phyloP scores from a whole-genome alignment of 179 eudicot species.

The Camellia oleifera region DNA sequence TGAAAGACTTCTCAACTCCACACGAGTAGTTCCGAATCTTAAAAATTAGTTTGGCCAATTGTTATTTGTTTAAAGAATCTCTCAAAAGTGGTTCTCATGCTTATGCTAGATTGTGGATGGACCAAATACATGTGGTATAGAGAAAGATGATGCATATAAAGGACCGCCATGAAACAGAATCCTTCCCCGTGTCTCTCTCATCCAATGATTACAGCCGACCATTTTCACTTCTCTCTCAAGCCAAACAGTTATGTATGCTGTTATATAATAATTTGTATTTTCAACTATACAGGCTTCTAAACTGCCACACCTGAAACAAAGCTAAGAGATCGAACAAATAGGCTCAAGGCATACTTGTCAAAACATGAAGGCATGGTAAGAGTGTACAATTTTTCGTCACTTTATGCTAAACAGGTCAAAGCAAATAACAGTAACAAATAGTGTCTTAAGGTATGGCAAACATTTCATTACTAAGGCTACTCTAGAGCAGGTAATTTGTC shows the following conservation, averaged over 20 bases:
- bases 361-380: not conserved
- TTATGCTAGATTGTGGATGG: constrained; percentile 6
- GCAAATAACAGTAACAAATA: not conserved
- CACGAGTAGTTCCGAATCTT: not conserved
- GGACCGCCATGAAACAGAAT: constrained; percentile 13
- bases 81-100: not conserved
- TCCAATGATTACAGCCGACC: not conserved
- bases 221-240: too few species aligned
- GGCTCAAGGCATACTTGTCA: not conserved
- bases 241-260: too few species aligned
- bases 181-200: constrained; percentile 2
- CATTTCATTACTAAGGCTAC: not conserved
- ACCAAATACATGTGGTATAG: constrained; percentile 5
- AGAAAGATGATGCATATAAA: constrained; percentile 10
- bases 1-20: not conserved
- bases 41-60: constrained; percentile 9
- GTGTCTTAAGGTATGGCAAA: not conserved
- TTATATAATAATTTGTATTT: not conserved
- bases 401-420: not conserved
- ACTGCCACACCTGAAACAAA: not conserved
- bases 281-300: not conserved
- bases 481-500: not conserved
- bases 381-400: too few species aligned
- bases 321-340: not conserved
- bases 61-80: not conserved